Evolutionary conservation across 208 protist genomes (phyloP), one percentile per base, ranked within the genome.

Genomic region (Kentomonas sorsogonicus): DNA sequence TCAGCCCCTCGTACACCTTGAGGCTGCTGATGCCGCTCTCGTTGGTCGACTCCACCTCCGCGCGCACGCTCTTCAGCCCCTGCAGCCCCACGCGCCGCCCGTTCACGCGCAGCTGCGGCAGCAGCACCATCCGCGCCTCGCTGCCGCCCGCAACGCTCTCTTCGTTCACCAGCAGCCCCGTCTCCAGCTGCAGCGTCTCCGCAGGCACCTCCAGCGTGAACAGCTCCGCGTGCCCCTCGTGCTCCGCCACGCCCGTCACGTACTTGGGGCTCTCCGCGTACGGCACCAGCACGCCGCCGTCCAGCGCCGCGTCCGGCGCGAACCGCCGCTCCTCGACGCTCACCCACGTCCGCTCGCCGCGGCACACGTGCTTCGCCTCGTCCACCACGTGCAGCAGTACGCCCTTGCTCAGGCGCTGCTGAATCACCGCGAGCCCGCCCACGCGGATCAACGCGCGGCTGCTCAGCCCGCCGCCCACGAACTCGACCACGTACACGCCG

Each of bases 331-430:
- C 44, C 18, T 48, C 41, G 6, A 60, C 36, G 2, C 27, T 23
- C 26, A 60, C 33, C 1, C 41, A 16, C 16, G 55, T 60, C 15
- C 22, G 13, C 55, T 50, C n/a, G 39, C 43, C 55, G 15, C 33
- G 5, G 31, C 55, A 60, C 39, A 60, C 15, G 25, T 23, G 2
- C 44, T 48, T 45, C 26, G 15, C 4, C 41, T 52, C 55, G 31
- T 60, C 55, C 43, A 60, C 43, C 6, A 60, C 52, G 55, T 60
- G 46, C 7, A 60, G 27, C 55, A 60, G 16, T 3, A 47, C 43
- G 44, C 55, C 55, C 29, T 60, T 60, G 55, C 55, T 60, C 43
- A 47, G 15, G 0, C 20, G 39, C 15, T 40, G 55, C 23, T 34
- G 41, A n/a, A 47, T 48, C 39, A 41, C n/a, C 22, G 6, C 29